These are phyloP conservation scores for Solanum piurae DNA, from an alignment of 257 asterid genomes.

Conservation along the genomic window DNA sequence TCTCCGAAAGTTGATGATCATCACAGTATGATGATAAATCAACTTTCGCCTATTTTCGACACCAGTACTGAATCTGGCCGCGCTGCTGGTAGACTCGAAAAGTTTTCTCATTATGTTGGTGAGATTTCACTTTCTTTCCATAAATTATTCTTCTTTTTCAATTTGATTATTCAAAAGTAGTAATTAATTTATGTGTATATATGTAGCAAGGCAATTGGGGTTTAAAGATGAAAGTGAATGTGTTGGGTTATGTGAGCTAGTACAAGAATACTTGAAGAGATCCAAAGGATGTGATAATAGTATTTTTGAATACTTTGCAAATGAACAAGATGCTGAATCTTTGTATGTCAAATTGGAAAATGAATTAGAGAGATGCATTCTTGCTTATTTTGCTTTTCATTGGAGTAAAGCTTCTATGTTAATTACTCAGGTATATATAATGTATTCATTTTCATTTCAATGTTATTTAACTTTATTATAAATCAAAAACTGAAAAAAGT, in stretches of 20 bases:
- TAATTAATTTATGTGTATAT: neutral
- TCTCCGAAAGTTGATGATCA: conserved; percentile 7
- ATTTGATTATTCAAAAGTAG: neutral
- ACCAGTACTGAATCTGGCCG: conserved; percentile 48
- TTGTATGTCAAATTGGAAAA: conserved; percentile 62
- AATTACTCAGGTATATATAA: conserved; percentile 44
- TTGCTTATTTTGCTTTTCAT: conserved; percentile 68
- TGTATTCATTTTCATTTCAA: neutral
- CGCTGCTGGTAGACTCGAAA: conserved; percentile 35
- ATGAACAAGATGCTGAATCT: conserved; percentile 28
- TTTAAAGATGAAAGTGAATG: conserved; percentile 65
- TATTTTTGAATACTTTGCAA: conserved; percentile 53
- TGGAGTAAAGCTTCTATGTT: conserved; percentile 64
- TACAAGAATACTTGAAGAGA: conserved; percentile 55
- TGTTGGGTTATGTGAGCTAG: conserved; percentile 40
- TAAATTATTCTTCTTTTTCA: neutral
- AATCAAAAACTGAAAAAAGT: neutral
- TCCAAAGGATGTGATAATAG: conserved; percentile 47
- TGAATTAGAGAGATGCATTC: conserved; percentile 85
- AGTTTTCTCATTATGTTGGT: conserved; percentile 76
- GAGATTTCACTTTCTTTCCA: neutral
- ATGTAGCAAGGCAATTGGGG: conserved; percentile 73
- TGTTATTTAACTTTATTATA: neutral
- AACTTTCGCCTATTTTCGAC: conserved; percentile 51
- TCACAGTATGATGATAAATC: neutral